Conservation (phyloP, 2,329 filamentous ascomycete species). For the Camptophora hylomeconis region DNA sequence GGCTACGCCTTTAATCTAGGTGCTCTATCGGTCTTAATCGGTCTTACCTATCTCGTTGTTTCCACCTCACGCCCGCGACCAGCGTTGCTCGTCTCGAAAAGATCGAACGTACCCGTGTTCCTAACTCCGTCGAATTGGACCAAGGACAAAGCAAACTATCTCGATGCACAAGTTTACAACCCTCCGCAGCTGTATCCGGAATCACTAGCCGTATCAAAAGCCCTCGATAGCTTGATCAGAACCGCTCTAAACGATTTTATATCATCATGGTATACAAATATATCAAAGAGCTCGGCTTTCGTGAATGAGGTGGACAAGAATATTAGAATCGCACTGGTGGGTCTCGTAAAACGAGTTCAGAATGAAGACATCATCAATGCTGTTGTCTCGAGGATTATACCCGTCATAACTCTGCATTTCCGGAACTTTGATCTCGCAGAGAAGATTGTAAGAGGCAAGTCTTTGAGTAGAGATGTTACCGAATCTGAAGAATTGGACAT, state of each 20-base stretch:
- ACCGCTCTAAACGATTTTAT: slow-evolving; percentile 75
- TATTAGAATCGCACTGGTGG: slow-evolving; percentile 58
- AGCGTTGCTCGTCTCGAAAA: slow-evolving; percentile 20
- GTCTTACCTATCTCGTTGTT: slow-evolving; percentile 45
- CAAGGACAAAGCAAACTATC: slow-evolving; percentile 54
- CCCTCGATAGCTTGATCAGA: slow-evolving; percentile 65
- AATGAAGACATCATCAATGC: slow-evolving; percentile 74
- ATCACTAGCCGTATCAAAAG: slow-evolving; percentile 64
- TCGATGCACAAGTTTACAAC: slow-evolving; percentile 52
- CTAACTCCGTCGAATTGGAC: slow-evolving; percentile 52
- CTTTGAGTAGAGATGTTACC: slow-evolving; percentile 78
- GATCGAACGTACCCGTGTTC: slow-evolving; percentile 37
- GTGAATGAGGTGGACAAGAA: slow-evolving; percentile 73
- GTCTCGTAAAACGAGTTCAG: slow-evolving; percentile 58
- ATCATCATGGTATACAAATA: slow-evolving; percentile 73
- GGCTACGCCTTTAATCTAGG: slow-evolving; percentile 74
- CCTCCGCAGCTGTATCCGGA: slow-evolving; percentile 59
- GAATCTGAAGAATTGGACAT: slow-evolving; percentile 93
- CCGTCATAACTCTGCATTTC: slow-evolving; percentile 77
- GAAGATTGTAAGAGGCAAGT: slow-evolving; percentile 69
- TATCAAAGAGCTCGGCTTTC: slow-evolving; percentile 70
- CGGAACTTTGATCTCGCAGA: slow-evolving; percentile 87
- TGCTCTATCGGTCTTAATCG: slow-evolving; percentile 40
- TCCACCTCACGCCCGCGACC: slow-evolving; percentile 25
- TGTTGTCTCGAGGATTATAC: slow-evolving; percentile 68